These are phyloP conservation scores for Physcomitrium patens DNA, from an alignment of 225 moss, liverwort and hornwort genomes.

Conservation along the genomic window DNA sequence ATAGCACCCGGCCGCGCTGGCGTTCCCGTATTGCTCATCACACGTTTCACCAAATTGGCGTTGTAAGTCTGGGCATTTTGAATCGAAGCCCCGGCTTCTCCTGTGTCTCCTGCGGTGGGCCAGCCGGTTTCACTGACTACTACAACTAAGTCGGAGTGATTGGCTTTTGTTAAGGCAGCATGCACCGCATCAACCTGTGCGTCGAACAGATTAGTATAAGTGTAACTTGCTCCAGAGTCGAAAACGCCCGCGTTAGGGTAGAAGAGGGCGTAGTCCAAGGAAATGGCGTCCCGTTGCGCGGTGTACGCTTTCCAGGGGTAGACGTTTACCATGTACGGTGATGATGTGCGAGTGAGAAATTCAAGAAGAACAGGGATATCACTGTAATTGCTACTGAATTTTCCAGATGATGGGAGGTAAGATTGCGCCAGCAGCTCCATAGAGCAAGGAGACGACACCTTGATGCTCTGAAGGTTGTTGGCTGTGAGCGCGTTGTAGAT, in stretches of 20 bases:
- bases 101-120: constrained; percentile 65
- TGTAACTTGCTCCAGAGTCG: constrained; percentile 53
- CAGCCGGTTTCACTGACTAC: constrained; percentile 82
- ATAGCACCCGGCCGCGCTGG: constrained; percentile 50
- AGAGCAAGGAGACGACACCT: constrained; percentile 70
- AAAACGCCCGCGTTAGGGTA: constrained; percentile 40
- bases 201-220: constrained; percentile 78
- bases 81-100: constrained; percentile 54
- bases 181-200: constrained; percentile 86
- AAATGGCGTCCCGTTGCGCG: constrained; percentile 42
- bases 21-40: constrained; percentile 52
- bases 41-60: constrained; percentile 65
- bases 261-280: constrained; percentile 82
- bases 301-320: constrained; percentile 88
- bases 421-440: constrained; percentile 63
- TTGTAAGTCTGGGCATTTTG: constrained; percentile 72
- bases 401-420: constrained; percentile 68
- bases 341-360: constrained; percentile 56
- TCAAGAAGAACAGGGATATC: constrained; percentile 52
- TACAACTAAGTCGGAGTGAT: constrained; percentile 58
- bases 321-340: constrained; percentile 76
- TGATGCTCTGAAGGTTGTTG: constrained; percentile 57
- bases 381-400: constrained; percentile 32
- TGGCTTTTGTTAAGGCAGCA: constrained; percentile 59
- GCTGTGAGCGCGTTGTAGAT: constrained; percentile 62